Evolutionary conservation across 257 asterid genomes (phyloP).

Genomic region (Fraxinus cuspidata): DNA sequence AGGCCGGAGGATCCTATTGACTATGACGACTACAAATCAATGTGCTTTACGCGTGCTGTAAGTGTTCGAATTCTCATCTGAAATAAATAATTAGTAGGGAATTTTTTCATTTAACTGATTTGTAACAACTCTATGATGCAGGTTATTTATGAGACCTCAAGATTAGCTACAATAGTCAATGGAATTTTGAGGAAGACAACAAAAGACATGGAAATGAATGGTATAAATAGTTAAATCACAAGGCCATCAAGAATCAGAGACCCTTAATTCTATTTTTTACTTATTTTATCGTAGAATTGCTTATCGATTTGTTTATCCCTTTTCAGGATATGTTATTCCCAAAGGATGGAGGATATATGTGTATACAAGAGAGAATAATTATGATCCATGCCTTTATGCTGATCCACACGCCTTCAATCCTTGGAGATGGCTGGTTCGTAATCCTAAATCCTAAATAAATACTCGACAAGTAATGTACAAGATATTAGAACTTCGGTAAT

Average conservation of each 20-base stretch:
- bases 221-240: constrained; percentile 12
- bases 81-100: background rate
- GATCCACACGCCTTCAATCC: no score
- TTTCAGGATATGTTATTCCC: constrained; percentile 77
- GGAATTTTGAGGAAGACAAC: constrained; percentile 58
- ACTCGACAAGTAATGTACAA: no score
- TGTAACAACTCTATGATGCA: constrained; percentile 19
- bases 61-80: constrained; percentile 8
- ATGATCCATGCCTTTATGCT: constrained; percentile 37
- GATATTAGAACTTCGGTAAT: no score
- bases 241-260: no score
- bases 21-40: constrained; percentile 81
- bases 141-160: constrained; percentile 55
- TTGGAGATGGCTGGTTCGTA: background rate
- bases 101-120: background rate
- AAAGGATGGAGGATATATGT: constrained; percentile 93
- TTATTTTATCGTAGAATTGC: no score
- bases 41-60: constrained; percentile 83
- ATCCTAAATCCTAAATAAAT: background rate
- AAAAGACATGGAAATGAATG: constrained; percentile 65
- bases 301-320: no score
- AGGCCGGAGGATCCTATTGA: constrained; percentile 73
- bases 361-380: constrained; percentile 73
- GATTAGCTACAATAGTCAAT: constrained; percentile 51
- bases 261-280: no score